Evolutionary conservation across 495 filamentous ascomycete species (phyloP).

Genomic region (Hypoxylon intermedium): DNA sequence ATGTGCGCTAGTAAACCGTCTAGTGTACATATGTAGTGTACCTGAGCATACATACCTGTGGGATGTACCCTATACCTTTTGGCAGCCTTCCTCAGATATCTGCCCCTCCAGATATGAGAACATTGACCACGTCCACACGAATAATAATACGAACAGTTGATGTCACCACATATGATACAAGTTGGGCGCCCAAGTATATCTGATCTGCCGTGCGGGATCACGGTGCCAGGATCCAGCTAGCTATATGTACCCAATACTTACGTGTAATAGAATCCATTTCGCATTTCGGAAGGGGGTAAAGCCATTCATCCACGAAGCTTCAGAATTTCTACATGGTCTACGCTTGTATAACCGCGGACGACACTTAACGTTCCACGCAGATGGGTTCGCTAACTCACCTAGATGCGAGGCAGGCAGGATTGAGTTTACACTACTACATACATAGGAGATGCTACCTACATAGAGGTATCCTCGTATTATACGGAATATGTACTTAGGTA

Average conservation of each 20-base stretch:
- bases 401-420: conserved; percentile 7
- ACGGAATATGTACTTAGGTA: not conserved
- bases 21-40: no score
- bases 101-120: not conserved
- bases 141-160: conserved; percentile 17
- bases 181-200: conserved; percentile 6
- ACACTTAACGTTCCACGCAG: conserved; percentile 30
- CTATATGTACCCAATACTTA: conserved; percentile 9
- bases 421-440: not conserved
- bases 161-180: conserved; percentile 4
- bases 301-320: conserved; percentile 15
- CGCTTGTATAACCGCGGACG: conserved; percentile 26
- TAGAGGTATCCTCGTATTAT: conserved; percentile 25
- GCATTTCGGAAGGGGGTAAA: conserved; percentile 12
- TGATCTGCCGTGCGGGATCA: conserved; percentile 6
- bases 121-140: conserved; percentile 22
- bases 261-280: conserved; percentile 15
- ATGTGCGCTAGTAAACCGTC: no score
- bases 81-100: no score
- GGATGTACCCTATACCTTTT: no score
- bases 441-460: not conserved
- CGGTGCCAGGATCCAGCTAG: conserved; percentile 3
- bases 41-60: no score
- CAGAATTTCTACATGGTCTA: conserved; percentile 13
- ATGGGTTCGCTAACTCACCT: conserved; percentile 23